Evolutionary conservation across 768 basidiomycete genomes (phyloP), one percentile per base, ranked within the genome.

Genomic region (Saitozyma podzolica): DNA sequence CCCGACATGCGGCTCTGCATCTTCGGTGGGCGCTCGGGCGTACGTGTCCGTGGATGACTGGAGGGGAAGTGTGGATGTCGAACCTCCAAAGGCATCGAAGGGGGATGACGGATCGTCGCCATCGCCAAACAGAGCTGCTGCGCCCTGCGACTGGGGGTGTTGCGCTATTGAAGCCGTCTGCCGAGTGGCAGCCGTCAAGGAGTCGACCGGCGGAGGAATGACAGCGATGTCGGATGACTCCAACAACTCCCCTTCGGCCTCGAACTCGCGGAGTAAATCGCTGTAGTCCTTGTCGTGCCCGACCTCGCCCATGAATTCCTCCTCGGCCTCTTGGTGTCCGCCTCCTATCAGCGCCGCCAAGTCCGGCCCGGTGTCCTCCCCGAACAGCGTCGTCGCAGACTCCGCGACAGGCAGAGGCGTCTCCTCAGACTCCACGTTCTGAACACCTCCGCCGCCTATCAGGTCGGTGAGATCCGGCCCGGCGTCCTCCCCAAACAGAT

Each of bases 211-310:
- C n/a, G 5, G 17, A 14, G 13, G 13, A 9, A 29, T 8, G 8
- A 17, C 20, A 14, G 39, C 37, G 40, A 16, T 14, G 19, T 9
- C 37, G 19, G n/a, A 51, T 6, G 29, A 50, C 5, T 29, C 29
- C 29, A 29, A 29, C 5, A 29, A 29, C 14, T 11, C 29, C 9
- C 56, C 56, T 40, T 62, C 63, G 9, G 54, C 70, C 49, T 68
- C 68, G 54, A 73, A 73, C 37, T 73, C 72, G 9, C 66, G 69
- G 40, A 73, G 52, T n/a, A 73, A 59, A 59, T 64, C 64, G 41
- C 60, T 67, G 40, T 67, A 73, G 43, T 69, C 65, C 56, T 63
- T 67, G 14, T 66, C 63, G 3, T 58, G 48, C n/a, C 48, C 39
- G 20, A 51, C 39, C 48, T 63, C 61, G n/a, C 10, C 60, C n/a